Base-by-base conservation (phyloP, 2,329 filamentous ascomycete genomes). In the Monilinia fructigena region DNA sequence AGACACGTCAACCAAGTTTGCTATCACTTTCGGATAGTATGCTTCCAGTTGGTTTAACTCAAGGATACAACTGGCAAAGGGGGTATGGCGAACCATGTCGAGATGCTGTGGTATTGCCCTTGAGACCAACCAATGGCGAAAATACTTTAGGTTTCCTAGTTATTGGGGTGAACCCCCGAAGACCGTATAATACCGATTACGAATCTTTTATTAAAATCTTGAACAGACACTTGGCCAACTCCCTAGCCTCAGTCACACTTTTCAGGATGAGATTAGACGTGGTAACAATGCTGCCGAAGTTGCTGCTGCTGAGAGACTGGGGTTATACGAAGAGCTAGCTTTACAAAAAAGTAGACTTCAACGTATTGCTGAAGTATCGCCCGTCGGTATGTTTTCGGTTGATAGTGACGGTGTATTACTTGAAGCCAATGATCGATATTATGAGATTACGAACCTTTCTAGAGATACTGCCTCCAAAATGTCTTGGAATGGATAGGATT, bases 311-410 rank as follows among this genome's bases (percentile, higher is more conserved):
- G 91, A 95, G 58, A 56, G 70, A 18, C 58, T 67, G 14, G 68
- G 70, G 31, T 52, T 75, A n/a, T 71, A 69, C 7, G 71, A 73
- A 61, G 72, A 75, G 55, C 55, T 75, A 11, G 72, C 71, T 38
- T 60, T 72, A 2, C 70, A 73, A 31, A 69, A 67, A 50, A 70
- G 67, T 61, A 69, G 72, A 38, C 58, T 75, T 2, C 73, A 75
- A 53, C 84, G 90, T 40, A 93, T 95, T 88, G 90, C 91, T 2
- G 91, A 93, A 74, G 90, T 92, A 69, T 89, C 90, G 0, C 90
- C 91, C 0, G 91, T 93, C 0, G 91, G 91, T 40, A 89, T 96
- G 79, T 94, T 93, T 75, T 93, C 93, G 66, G 88, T 90, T n/a
- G 85, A 92, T 73, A 81, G 85, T 0, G 78, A 82, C 59, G 91